Conservation (phyloP, 768 basidiomycete genomes). For the Pulveroboletus ravenelii region DNA sequence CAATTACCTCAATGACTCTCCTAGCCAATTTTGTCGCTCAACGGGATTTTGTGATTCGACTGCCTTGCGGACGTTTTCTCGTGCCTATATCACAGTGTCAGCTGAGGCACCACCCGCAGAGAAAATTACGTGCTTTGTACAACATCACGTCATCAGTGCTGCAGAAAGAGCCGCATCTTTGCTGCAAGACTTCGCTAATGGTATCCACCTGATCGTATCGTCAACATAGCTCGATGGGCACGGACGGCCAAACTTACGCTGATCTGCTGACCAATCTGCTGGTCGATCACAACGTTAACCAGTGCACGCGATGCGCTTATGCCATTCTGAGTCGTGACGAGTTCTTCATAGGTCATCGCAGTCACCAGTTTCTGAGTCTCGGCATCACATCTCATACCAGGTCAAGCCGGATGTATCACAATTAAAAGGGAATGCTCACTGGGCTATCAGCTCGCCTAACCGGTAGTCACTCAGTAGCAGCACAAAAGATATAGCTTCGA, state of each 20-base stretch:
- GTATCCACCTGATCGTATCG: slow-evolving; percentile 72
- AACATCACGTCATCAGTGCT: slow-evolving; percentile 97
- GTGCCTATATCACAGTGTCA: slow-evolving; percentile 51
- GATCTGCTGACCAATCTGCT: slow-evolving; percentile 95
- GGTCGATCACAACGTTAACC: slow-evolving; percentile 95
- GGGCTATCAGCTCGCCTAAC: slow-evolving; percentile 75
- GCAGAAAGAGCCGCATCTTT: slow-evolving; percentile 95
- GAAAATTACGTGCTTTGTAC: slow-evolving; percentile 66
- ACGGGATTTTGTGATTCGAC: slow-evolving; percentile 69
- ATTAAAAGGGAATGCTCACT: slow-evolving; percentile 44
- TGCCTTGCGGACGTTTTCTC: slow-evolving; percentile 89
- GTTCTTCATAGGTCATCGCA: slow-evolving; percentile 75
- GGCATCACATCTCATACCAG: slow-evolving; percentile 55
- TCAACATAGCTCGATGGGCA: slow-evolving; percentile 2
- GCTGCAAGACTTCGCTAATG: slow-evolving; percentile 91
- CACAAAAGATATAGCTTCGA: slow-evolving; percentile 93
- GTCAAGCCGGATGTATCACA: slow-evolving; percentile 4
- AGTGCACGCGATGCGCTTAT: slow-evolving; percentile 83
- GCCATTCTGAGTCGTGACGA: slow-evolving; percentile 82
- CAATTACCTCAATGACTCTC: slow-evolving; percentile 78
- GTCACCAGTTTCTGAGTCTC: slow-evolving; percentile 66
- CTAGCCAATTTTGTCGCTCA: slow-evolving; percentile 75
- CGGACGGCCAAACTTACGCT: slow-evolving; percentile 51
- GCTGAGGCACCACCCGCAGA: background rate
- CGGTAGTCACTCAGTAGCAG: slow-evolving; percentile 89